These are phyloP conservation scores for Lasiosphaeris hirsuta DNA, from an alignment of 495 filamentous ascomycete genomes.

Conservation along the genomic window DNA sequence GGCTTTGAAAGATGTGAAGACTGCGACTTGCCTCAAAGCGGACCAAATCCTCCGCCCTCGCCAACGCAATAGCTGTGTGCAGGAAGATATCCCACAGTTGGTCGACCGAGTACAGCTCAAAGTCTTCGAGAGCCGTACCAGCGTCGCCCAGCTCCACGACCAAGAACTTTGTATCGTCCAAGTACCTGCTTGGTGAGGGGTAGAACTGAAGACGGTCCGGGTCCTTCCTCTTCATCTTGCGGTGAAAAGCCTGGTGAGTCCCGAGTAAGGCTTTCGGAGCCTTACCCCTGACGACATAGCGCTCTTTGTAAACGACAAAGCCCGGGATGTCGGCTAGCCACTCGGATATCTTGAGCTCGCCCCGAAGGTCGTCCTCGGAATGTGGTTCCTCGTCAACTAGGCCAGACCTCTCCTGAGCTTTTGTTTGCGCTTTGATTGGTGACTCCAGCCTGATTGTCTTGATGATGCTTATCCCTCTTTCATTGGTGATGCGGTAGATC, in stretches of 20 bases:
- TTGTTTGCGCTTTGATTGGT: constrained; percentile 44
- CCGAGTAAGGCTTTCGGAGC: constrained; percentile 59
- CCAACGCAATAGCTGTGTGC: constrained; percentile 71
- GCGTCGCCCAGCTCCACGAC: constrained; percentile 88
- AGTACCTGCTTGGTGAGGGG: constrained; percentile 56
- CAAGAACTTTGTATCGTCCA: constrained; percentile 68
- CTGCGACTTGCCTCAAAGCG: constrained; percentile 62
- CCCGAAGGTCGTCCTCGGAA: constrained; percentile 36
- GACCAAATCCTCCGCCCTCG: constrained; percentile 67
- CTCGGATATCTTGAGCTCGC: constrained; percentile 72
- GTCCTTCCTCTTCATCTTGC: constrained; percentile 55
- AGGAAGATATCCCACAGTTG: constrained; percentile 85
- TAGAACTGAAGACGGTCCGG: constrained; percentile 62
- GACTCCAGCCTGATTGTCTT: constrained; percentile 50
- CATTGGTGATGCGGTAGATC: constrained; percentile 59
- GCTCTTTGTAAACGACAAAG: constrained; percentile 86
- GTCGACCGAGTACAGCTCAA: constrained; percentile 49
- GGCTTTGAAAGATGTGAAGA: not conserved
- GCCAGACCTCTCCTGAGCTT: constrained; percentile 42
- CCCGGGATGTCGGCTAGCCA: constrained; percentile 75
- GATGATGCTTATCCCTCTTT: constrained; percentile 47
- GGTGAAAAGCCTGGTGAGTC: constrained; percentile 62
- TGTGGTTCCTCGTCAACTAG: constrained; percentile 49
- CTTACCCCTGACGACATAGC: constrained; percentile 68
- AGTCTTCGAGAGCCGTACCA: constrained; percentile 69